Evolutionary conservation across 208 protist genomes (phyloP).

Genomic region (Eutreptiella sp.): DNA sequence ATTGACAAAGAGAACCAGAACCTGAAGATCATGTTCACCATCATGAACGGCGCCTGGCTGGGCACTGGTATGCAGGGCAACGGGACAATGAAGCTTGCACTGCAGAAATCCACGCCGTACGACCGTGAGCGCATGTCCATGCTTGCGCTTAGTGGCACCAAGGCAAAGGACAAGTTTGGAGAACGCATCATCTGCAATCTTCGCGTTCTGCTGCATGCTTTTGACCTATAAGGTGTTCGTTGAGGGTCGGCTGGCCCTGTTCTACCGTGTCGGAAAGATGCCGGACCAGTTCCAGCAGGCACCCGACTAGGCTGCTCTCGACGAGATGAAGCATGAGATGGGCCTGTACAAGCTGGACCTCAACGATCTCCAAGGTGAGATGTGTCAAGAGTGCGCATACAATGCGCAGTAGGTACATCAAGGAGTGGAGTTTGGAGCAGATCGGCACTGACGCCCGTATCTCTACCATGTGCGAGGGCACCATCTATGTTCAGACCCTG

Average conservation of each 20-base stretch:
- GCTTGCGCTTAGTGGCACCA: slow-evolving; percentile 48
- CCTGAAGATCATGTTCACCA: slow-evolving; percentile 78
- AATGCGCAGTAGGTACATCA: slow-evolving; percentile 63
- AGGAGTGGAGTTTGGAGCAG: slow-evolving; percentile 68
- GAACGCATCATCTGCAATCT: slow-evolving; percentile 62
- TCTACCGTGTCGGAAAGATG: slow-evolving; percentile 55
- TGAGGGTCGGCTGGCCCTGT: slow-evolving; percentile 66
- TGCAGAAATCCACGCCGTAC: slow-evolving; percentile 66
- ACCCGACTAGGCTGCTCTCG: neutral
- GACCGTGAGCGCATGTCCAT: slow-evolving; percentile 62
- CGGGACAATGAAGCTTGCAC: slow-evolving; percentile 64
- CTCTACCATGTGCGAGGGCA: slow-evolving; percentile 66
- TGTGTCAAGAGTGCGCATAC: slow-evolving; percentile 54
- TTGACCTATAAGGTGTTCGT: slow-evolving; percentile 69
- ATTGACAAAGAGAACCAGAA: slow-evolving; percentile 66
- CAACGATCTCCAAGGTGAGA: slow-evolving; percentile 67
- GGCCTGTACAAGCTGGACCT: slow-evolving; percentile 74
- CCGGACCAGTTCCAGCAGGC: slow-evolving; percentile 33
- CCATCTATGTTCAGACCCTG: slow-evolving; percentile 66
- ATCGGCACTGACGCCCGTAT: slow-evolving; percentile 64
- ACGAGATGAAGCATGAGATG: slow-evolving; percentile 55
- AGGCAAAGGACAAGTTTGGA: slow-evolving; percentile 46
- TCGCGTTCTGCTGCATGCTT: slow-evolving; percentile 65
- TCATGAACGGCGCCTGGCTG: slow-evolving; percentile 71
- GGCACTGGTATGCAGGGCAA: slow-evolving; percentile 64